A percentile compares a stretch with the other conserved stretches of the same genome.
Conservation (phyloP, 345 rosid species). For the Linum usitatissimum region DNA sequence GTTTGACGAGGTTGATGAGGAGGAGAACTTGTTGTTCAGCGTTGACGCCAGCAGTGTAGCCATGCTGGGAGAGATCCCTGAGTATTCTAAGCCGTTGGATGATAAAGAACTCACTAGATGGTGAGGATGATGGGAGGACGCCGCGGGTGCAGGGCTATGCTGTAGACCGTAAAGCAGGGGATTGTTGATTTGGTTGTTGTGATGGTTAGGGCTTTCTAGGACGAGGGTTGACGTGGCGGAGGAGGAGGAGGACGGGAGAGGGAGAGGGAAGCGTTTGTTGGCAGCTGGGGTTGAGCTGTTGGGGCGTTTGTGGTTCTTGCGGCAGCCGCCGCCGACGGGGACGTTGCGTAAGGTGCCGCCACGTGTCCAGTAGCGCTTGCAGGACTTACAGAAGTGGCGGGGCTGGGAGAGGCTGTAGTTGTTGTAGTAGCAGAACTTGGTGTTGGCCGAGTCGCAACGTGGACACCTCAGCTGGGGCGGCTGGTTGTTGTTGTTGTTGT, state of each 20-base stretch:
- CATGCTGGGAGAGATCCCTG: background rate
- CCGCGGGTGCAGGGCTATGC: background rate
- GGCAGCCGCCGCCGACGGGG: slow-evolving; percentile 7
- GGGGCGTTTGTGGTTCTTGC: slow-evolving; percentile 2
- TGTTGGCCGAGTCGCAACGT: background rate
- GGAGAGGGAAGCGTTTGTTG: background rate
- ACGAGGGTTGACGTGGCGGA: background rate
- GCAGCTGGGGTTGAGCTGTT: background rate
- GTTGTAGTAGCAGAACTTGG: slow-evolving; percentile 8
- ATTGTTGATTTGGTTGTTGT: background rate
- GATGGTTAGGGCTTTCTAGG: background rate
- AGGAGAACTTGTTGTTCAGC: background rate
- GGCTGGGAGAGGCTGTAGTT: slow-evolving; percentile 7
- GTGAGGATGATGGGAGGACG: background rate
- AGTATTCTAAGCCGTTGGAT: background rate
- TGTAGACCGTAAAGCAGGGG: background rate
- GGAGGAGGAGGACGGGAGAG: background rate
- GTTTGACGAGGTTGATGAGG: background rate
- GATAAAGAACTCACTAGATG: background rate
- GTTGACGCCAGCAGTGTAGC: background rate
- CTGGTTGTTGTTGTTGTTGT: slow-evolving; percentile 14
- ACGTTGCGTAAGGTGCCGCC: slow-evolving; percentile 4
- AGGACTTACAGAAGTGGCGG: slow-evolving; percentile 2
- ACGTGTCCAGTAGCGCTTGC: slow-evolving; percentile 5
- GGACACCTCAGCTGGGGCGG: slow-evolving; percentile 10